Conservation (phyloP, 495 filamentous ascomycete genomes). For the Tuber melanosporum region DNA sequence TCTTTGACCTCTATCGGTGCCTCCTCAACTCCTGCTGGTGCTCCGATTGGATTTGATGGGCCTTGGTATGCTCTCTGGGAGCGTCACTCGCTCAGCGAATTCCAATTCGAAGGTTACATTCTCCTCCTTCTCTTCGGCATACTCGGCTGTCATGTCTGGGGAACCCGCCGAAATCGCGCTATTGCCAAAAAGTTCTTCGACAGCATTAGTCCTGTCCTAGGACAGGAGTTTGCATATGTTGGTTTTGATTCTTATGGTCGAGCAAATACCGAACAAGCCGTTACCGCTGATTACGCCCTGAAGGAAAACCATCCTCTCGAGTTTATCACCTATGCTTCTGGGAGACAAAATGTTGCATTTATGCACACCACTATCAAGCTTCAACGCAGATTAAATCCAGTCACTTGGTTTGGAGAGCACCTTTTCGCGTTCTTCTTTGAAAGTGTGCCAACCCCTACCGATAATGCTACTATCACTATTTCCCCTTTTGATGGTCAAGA, state of each 20-base stretch:
- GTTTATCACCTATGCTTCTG: constrained; percentile 84
- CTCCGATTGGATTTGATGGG: constrained; percentile 13
- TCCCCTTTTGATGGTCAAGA: constrained; percentile 93
- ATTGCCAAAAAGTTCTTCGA: constrained; percentile 75
- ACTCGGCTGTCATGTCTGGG: constrained; percentile 73
- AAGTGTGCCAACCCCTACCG: constrained; percentile 58
- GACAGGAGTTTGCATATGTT: constrained; percentile 80
- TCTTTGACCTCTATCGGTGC: constrained; percentile 49
- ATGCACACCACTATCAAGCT: constrained; percentile 76
- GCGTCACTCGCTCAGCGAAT: constrained; percentile 70
- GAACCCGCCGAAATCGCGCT: constrained; percentile 67
- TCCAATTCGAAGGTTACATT: constrained; percentile 79
- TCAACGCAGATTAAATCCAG: constrained; percentile 82
- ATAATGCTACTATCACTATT: constrained; percentile 63
- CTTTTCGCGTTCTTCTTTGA: constrained; percentile 72
- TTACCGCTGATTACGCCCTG: constrained; percentile 54
- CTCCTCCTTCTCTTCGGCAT: constrained; percentile 65
- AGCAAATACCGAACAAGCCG: constrained; percentile 37
- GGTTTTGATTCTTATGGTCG: constrained; percentile 57
- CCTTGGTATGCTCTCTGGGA: constrained; percentile 97
- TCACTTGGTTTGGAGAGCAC: constrained; percentile 62
- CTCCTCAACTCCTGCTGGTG: constrained; percentile 56
- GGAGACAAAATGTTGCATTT: constrained; percentile 87
- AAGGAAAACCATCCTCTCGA: constrained; percentile 79
- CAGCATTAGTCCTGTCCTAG: constrained; percentile 62